Percentiles rank a stretch among this genome's conserved stretches.
Evolutionary conservation across 176 grass and related monocot species (phyloP).

Genomic region (Rhynchospora breviuscula): DNA sequence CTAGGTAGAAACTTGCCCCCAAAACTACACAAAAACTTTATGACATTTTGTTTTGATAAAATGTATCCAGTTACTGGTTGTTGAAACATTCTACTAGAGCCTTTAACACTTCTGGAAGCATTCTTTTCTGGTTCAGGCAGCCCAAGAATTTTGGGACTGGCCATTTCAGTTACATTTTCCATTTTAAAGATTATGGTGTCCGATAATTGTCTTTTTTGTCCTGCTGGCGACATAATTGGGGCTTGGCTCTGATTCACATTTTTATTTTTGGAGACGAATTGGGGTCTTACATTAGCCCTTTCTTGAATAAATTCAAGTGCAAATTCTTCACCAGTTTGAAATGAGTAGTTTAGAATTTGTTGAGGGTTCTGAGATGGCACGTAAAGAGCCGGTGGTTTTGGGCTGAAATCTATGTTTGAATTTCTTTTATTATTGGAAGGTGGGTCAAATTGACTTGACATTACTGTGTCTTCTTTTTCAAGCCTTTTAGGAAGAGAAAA

Average conservation of each 20-base stretch:
- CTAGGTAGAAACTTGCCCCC: slow-evolving; percentile 67
- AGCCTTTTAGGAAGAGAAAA: background rate
- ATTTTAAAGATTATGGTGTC: background rate
- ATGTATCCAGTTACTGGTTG: background rate
- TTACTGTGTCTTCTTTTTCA: slow-evolving; percentile 5
- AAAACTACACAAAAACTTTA: slow-evolving; percentile 80
- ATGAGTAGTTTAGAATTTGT: slow-evolving; percentile 39
- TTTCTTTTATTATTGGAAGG: slow-evolving; percentile 27
- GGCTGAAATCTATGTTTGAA: slow-evolving; percentile 22
- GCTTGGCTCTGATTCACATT: slow-evolving; percentile 19
- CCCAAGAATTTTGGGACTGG: background rate
- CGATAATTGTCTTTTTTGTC: slow-evolving; percentile 25
- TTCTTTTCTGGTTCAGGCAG: background rate
- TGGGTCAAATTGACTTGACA: slow-evolving; percentile 25
- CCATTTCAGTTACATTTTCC: background rate
- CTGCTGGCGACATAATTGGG: slow-evolving; percentile 1
- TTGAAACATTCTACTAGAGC: slow-evolving; percentile 21
- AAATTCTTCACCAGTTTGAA: slow-evolving; percentile 42
- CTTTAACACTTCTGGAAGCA: slow-evolving; percentile 21
- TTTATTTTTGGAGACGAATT: slow-evolving; percentile 19
- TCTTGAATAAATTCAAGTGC: slow-evolving; percentile 46
- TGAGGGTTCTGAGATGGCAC: slow-evolving; percentile 4
- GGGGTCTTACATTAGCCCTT: slow-evolving; percentile 9
- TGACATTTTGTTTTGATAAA: slow-evolving; percentile 28
- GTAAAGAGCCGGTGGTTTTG: slow-evolving; percentile 19